Evolutionary conservation across 106 monocot species (phyloP).

Genomic region (Chionographis japonica): DNA sequence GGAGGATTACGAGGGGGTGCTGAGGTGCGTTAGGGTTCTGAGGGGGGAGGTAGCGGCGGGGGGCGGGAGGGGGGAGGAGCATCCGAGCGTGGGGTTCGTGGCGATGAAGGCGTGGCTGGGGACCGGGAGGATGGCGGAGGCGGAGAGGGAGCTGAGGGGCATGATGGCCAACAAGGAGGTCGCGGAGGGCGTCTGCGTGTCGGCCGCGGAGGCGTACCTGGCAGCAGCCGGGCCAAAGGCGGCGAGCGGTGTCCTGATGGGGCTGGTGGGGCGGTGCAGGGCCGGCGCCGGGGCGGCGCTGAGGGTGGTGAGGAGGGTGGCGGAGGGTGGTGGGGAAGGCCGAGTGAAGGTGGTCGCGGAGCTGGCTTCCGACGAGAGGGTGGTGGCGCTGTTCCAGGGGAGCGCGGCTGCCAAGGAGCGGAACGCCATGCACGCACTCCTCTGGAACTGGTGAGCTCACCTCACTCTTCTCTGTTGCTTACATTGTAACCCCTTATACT

Average conservation of each 20-base stretch:
- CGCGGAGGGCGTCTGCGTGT: conserved; percentile 51
- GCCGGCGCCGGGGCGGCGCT: conserved; percentile 49
- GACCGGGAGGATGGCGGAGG: conserved; percentile 55
- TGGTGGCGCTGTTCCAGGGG: conserved; percentile 52
- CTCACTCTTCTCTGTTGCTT: neutral
- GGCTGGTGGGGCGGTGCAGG: conserved; percentile 51
- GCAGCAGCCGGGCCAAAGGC: conserved; percentile 49
- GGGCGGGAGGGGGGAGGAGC: conserved; percentile 30
- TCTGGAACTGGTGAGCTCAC: conserved; percentile 82
- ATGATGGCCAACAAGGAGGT: conserved; percentile 49
- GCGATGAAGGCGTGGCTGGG: conserved; percentile 81
- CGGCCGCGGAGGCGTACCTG: conserved; percentile 65
- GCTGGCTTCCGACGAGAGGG: conserved; percentile 67
- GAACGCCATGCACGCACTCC: conserved; percentile 69
- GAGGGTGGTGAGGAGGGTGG: conserved; percentile 58
- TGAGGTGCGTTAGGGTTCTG: conserved; percentile 62
- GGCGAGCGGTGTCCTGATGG: conserved; percentile 48
- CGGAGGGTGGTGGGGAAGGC: conserved; percentile 34
- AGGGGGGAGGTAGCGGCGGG: conserved; percentile 15
- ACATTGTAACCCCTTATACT: neutral
- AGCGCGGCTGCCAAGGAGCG: conserved; percentile 39
- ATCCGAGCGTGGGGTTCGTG: conserved; percentile 66
- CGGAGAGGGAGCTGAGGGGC: conserved; percentile 63
- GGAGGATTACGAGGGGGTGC: conserved; percentile 72
- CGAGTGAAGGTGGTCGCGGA: conserved; percentile 54